phyloP scores from a whole-genome alignment of 208 protist species.

The Crithidia sp. region DNA sequence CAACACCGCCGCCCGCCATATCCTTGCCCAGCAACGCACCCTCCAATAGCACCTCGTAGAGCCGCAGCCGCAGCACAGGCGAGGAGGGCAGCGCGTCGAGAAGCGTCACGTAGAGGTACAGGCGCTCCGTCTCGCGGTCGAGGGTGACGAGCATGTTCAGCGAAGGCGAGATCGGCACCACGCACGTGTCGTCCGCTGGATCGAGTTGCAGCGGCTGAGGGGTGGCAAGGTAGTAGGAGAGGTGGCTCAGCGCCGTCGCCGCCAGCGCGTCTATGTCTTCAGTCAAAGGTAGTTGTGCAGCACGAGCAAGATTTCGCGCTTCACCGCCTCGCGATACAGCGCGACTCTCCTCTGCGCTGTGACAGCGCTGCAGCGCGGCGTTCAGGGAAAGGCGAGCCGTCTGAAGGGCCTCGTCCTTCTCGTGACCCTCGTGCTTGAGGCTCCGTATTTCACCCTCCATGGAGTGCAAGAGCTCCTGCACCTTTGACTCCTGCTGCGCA shows the following conservation, averaged over 20 bases:
- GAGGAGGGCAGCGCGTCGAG: slow-evolving; percentile 60
- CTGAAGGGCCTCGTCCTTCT: slow-evolving; percentile 26
- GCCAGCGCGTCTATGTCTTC: slow-evolving; percentile 34
- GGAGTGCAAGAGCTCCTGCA: slow-evolving; percentile 35
- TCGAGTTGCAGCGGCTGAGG: slow-evolving; percentile 48
- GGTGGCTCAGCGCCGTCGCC: slow-evolving; percentile 22
- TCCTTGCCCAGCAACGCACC: slow-evolving; percentile 80
- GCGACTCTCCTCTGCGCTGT: not conserved
- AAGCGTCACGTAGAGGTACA: slow-evolving; percentile 83
- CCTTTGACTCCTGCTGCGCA: slow-evolving; percentile 33
- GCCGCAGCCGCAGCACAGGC: slow-evolving; percentile 28
- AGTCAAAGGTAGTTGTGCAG: not conserved
- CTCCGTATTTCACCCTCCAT: slow-evolving; percentile 44
- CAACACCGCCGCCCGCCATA: slow-evolving; percentile 77
- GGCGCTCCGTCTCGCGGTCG: slow-evolving; percentile 60
- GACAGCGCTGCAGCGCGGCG: not conserved
- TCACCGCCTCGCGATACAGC: not conserved
- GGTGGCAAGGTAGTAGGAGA: slow-evolving; percentile 37
- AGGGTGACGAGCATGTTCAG: slow-evolving; percentile 76
- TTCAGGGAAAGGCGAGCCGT: slow-evolving; percentile 9
- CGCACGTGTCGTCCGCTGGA: slow-evolving; percentile 62
- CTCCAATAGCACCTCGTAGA: slow-evolving; percentile 81
- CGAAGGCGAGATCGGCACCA: slow-evolving; percentile 43
- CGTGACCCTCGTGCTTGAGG: slow-evolving; percentile 17
- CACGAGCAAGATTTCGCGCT: not conserved